Conservation (phyloP, 2,329 filamentous ascomycete genomes). For the Rosellinia necatrix region DNA sequence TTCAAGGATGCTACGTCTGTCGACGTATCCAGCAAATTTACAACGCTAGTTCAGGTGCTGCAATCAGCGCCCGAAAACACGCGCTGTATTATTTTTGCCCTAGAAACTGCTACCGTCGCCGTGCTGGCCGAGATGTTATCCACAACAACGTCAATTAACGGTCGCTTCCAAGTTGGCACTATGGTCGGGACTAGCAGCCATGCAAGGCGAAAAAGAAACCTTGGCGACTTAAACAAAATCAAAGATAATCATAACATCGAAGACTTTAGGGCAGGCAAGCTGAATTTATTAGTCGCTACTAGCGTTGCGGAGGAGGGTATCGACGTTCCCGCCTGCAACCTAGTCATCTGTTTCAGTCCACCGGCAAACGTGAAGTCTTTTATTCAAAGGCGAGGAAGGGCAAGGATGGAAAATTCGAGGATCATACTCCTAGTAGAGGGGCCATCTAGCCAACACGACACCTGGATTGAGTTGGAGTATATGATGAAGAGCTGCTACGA, state of each 20-base stretch:
- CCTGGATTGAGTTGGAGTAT: slow-evolving; percentile 71
- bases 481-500: slow-evolving; percentile 74
- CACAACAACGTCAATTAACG: slow-evolving; percentile 52
- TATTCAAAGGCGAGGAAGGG: slow-evolving; percentile 61
- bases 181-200: slow-evolving; percentile 60
- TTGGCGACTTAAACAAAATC: slow-evolving; percentile 43
- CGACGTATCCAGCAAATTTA: slow-evolving; percentile 62
- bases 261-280: slow-evolving; percentile 57
- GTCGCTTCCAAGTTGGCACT: slow-evolving; percentile 55
- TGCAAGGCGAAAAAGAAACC: slow-evolving; percentile 43
- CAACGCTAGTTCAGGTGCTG: slow-evolving; percentile 57
- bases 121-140: slow-evolving; percentile 64
- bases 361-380: slow-evolving; percentile 59
- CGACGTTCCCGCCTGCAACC: slow-evolving; percentile 67
- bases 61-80: slow-evolving; percentile 47
- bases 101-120: slow-evolving; percentile 63
- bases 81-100: slow-evolving; percentile 70
- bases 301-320: slow-evolving; percentile 71
- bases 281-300: slow-evolving; percentile 65
- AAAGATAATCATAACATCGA: slow-evolving; percentile 46
- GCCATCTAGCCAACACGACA: slow-evolving; percentile 36
- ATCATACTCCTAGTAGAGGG: slow-evolving; percentile 53
- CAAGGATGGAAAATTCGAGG: slow-evolving; percentile 55
- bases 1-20: slow-evolving; percentile 26
- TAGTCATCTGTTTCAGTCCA: slow-evolving; percentile 62